Percentiles rank a stretch among this genome's conserved stretches.
Conservation (phyloP, 2,329 filamentous ascomycete genomes). For the Colletotrichum agaves region DNA sequence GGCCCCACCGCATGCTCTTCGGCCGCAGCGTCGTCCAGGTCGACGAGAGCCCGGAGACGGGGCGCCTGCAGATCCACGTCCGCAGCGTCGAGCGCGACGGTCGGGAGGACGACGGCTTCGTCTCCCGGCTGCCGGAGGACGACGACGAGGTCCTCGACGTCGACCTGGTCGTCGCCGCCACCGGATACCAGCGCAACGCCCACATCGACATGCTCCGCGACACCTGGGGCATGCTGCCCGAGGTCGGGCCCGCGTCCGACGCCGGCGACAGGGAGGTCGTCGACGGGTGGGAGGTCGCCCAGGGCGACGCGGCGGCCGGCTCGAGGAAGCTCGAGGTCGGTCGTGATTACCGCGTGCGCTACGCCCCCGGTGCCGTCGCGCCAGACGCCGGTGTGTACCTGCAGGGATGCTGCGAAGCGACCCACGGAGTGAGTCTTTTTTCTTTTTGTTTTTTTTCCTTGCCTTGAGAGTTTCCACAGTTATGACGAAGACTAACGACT, state of each 20-base stretch:
- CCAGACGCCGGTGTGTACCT: conserved; percentile 85
- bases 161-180: conserved; percentile 86
- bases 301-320: conserved; percentile 26
- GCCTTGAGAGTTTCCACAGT: background rate
- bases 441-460: too few relatives aligned
- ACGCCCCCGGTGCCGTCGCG: conserved; percentile 75
- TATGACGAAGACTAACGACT: conserved; percentile 8
- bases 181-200: conserved; percentile 82
- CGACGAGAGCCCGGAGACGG: conserved; percentile 61
- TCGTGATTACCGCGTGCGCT: conserved; percentile 82
- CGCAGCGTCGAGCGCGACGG: conserved; percentile 53
- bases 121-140: conserved; percentile 48
- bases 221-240: conserved; percentile 73
- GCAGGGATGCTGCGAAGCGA: conserved; percentile 92
- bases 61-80: conserved; percentile 68
- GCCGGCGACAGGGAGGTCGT: conserved; percentile 39
- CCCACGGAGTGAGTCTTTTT: conserved; percentile 83
- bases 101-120: conserved; percentile 53
- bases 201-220: conserved; percentile 81
- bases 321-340: conserved; percentile 71
- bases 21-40: conserved; percentile 73
- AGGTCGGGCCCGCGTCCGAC: conserved; percentile 39
- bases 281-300: conserved; percentile 51
- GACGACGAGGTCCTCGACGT: conserved; percentile 76
- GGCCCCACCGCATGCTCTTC: conserved; percentile 84